phyloP scores from a whole-genome alignment of 1,284 basidiomycete species.

The Sporisorium sorghi region DNA sequence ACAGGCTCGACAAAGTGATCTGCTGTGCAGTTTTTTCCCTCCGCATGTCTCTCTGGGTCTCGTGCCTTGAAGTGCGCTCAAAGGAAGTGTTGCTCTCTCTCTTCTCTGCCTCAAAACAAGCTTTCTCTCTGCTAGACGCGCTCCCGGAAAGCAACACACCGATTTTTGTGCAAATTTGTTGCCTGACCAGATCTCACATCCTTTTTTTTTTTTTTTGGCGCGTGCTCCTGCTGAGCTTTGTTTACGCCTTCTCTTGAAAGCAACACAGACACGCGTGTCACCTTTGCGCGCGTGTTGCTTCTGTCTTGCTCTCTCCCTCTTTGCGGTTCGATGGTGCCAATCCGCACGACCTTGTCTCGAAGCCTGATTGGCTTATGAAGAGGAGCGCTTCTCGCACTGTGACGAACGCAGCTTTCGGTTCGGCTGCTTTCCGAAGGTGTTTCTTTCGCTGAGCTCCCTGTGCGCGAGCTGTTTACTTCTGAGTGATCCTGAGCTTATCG shows the following conservation, averaged over 20 bases:
- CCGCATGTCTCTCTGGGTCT: neutral
- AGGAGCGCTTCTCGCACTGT: neutral
- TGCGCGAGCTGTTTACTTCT: neutral
- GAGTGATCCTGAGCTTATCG: neutral
- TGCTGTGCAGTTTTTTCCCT: slow-evolving; percentile 5
- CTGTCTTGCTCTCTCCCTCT: slow-evolving; percentile 3
- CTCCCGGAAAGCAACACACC: slow-evolving; percentile 8
- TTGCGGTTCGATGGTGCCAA: neutral
- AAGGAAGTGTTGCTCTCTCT: slow-evolving; percentile 30
- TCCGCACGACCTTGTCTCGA: slow-evolving; percentile 6
- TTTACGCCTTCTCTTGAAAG: slow-evolving; percentile 11
- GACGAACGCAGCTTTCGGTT: neutral
- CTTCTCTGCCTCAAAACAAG: slow-evolving; percentile 25
- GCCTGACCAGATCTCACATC: neutral
- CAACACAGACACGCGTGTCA: slow-evolving; percentile 8
- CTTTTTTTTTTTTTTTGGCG: neutral
- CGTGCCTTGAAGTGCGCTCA: neutral
- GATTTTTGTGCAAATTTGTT: neutral
- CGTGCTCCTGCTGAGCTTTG: slow-evolving; percentile 17
- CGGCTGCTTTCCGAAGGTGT: neutral
- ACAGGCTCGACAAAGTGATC: neutral
- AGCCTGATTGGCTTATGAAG: neutral
- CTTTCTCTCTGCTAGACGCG: slow-evolving; percentile 14
- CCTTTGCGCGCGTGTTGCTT: neutral
- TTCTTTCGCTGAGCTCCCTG: neutral